Evolutionary conservation across 345 rosid genomes (phyloP), one percentile per base, ranked within the genome.

Genomic region (Gossypium raimondii): DNA sequence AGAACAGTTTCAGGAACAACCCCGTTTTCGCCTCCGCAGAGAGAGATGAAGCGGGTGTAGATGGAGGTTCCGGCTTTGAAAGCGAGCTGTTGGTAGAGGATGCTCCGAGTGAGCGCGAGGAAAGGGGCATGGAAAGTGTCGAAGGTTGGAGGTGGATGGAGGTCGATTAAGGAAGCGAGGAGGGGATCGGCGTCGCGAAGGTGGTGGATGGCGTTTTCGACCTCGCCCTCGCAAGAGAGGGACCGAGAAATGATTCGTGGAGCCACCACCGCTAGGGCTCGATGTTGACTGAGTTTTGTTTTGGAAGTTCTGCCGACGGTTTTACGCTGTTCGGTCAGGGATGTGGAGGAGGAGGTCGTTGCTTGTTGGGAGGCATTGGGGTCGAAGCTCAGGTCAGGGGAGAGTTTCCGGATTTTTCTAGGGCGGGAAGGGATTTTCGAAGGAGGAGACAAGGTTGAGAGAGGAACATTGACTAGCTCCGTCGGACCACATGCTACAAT

Each of bases 401-500:
- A 88, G 72, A 92, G 82, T 77, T 92, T 96, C 16, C 90, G 89
- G 79, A 90, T 80, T 83, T 93, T 90, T 14, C 94, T 89, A 72
- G 97, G 99, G 52, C 97, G 99, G 22, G 87, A 81, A 48, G 99
- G 99, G 77, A 93, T 93, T 87, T 96, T 93, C 57, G 97, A 75
- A 11, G 92, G 90, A 16, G 91, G 91, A 41, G 92, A 81, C n/a
- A 86, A 70, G 12, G 79, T 53, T 43, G n/a, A 76, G 0, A 72
- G 74, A 8, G 84, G 77, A 44, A 78, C 80, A 79, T 77, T 75
- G 70, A 74, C 45, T 53, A 80, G 38, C 34, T 88, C 89, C 18
- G 81, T 57, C 57, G 85, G 47, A 74, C 75, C 73, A 68, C 78
- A 62, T 41, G 80, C 72, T 41, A 80, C 57, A 18, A 79, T 68